These are phyloP conservation scores for Cucurbita argyrosperma DNA, from an alignment of 306 rosid species.

Conservation along the genomic window DNA sequence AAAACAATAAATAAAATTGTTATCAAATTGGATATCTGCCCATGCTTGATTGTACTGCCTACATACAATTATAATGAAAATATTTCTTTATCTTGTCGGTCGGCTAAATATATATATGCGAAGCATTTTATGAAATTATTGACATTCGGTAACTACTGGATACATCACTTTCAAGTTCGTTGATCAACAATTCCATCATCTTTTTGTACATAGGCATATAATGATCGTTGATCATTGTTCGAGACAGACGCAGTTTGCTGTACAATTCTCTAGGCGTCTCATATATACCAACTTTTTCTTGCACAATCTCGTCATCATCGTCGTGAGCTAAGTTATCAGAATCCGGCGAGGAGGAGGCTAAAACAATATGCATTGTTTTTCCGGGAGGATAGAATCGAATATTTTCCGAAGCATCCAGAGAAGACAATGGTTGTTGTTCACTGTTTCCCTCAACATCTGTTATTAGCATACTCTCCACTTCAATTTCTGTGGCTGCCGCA, in stretches of 20 bases:
- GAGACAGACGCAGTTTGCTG: constrained; percentile 86
- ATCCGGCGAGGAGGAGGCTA: constrained; percentile 22
- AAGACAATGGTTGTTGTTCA: constrained; percentile 23
- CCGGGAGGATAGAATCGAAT: constrained; percentile 81
- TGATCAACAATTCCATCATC: constrained; percentile 78
- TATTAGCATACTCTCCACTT: constrained; percentile 49
- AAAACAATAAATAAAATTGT: no score
- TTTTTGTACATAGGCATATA: constrained; percentile 97
- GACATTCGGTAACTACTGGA: neutral
- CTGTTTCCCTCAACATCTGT: constrained; percentile 51
- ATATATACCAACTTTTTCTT: constrained; percentile 47
- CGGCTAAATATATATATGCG: no score
- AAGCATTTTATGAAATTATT: neutral
- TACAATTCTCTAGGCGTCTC: constrained; percentile 81
- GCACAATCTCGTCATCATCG: constrained; percentile 15
- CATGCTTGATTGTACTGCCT: neutral
- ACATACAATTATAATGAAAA: neutral
- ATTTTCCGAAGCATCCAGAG: constrained; percentile 44
- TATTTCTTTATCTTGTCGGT: neutral
- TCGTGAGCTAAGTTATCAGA: constrained; percentile 24
- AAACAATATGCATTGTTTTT: constrained; percentile 74
- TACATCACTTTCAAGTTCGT: constrained; percentile 49
- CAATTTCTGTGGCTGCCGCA: constrained; percentile 61
- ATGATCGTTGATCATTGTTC: constrained; percentile 88
- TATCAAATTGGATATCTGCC: neutral